Evolutionary conservation across 179 eudicot species (phyloP), one percentile per base, ranked within the genome.

Genomic region (Patellifolia procumbens): DNA sequence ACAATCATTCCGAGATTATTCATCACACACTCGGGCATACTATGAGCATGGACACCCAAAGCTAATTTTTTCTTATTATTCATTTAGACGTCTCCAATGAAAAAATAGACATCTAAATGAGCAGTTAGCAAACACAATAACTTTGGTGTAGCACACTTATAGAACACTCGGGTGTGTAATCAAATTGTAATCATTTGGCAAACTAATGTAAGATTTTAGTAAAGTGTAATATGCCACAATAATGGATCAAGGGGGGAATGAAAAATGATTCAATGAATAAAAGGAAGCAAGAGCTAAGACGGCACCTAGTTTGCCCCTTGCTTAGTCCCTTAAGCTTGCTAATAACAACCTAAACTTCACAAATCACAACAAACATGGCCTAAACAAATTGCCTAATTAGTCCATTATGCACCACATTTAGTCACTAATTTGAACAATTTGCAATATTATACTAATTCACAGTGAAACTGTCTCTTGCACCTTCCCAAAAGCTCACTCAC

Each of bases 401-500:
- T 76, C 76, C 49, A 75, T 79, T 74, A 45, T 8, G 7, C 77
- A 31, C 37, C 55, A 69, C 5, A 60, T 60, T 78, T 62, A 49
- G 78, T 60, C 82, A 68, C 70, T 51, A 78, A 78, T 65, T 13
- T 10, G 11, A 34, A 0, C 4, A 64, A 72, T 16, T 24, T 15
- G 20, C 22, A 64, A 35, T 34, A 39, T 39, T 20, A 15, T 34
- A 17, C 5, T 22, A 22, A 22, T 56, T 24, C 10, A 56, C 11
- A 22, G 61, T 42, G 2, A 76, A 28, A 16, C 19, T 68, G 83
- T 51, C 85, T 81, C 74, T 83, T 83, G 75, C 74, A 12, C 10
- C 73, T 79, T 17, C 76, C 79, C 81, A 83, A 83, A 79, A 76
- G 85, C 69, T 80, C 78, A 58, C 2, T 62, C 60, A 22, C 70